Evolutionary conservation across 225 moss, liverwort and hornwort species (phyloP).

Genomic region (Ulota crispa): DNA sequence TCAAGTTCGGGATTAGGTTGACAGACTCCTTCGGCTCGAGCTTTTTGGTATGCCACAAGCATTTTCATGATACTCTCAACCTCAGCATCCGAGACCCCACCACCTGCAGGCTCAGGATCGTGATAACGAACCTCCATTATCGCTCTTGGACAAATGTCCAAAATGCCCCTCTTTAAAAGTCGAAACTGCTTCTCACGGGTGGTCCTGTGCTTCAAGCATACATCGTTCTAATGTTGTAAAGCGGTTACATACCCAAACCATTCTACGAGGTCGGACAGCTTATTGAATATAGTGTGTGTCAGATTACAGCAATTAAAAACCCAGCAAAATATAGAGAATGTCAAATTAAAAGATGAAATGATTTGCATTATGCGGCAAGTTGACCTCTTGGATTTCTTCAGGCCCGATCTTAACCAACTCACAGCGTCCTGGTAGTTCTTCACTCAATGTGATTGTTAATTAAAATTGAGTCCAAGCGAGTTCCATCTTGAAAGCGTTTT

Average conservation of each 20-base stretch:
- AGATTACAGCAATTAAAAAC: background rate
- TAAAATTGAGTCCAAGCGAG: background rate
- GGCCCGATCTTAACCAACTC: background rate
- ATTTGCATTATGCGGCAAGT: background rate
- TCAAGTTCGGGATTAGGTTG: constrained; percentile 71
- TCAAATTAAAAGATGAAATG: constrained; percentile 13
- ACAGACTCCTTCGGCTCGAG: constrained; percentile 64
- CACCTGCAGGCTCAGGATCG: constrained; percentile 18
- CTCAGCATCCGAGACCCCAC: constrained; percentile 45
- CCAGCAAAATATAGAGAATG: background rate
- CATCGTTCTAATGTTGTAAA: background rate
- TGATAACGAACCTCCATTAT: constrained; percentile 30
- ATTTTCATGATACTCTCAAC: constrained; percentile 71
- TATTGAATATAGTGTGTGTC: background rate
- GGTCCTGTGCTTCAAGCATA: background rate
- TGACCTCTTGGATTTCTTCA: background rate
- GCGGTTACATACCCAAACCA: background rate
- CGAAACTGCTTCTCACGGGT: background rate
- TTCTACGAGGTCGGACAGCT: background rate
- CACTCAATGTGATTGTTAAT: background rate
- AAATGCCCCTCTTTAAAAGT: background rate
- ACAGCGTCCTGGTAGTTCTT: background rate
- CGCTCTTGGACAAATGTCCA: background rate
- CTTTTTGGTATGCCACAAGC: constrained; percentile 62
- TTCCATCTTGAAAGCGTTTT: background rate